phyloP scores from a whole-genome alignment of 441 rosid genomes.

The Adansonia rubrostipa region DNA sequence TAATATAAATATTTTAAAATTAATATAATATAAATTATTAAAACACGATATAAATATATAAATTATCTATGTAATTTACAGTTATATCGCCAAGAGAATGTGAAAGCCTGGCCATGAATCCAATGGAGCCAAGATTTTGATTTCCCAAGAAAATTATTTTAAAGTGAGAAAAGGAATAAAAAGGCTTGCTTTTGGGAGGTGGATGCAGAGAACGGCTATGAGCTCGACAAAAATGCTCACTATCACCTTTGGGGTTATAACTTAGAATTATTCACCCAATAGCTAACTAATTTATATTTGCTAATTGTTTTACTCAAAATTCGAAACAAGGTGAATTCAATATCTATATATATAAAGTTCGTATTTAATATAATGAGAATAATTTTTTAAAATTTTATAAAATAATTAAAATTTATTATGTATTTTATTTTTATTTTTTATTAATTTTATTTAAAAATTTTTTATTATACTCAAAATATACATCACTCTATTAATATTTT shows the following conservation, averaged over 20 bases:
- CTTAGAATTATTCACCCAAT: background rate
- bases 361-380: no score
- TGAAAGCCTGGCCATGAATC: slow-evolving; percentile 10
- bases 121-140: slow-evolving; percentile 14
- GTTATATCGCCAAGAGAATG: slow-evolving; percentile 18
- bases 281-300: background rate
- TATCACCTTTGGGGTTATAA: background rate
- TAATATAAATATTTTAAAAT: no score
- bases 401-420: no score
- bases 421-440: no score
- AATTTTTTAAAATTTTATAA: no score
- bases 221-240: slow-evolving; percentile 30
- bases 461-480: no score
- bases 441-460: no score
- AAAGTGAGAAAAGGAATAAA: background rate
- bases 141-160: slow-evolving; percentile 6
- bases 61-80: background rate
- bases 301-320: background rate
- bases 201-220: slow-evolving; percentile 4
- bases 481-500: no score
- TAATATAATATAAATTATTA: no score
- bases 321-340: background rate
- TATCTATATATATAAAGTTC: no score
- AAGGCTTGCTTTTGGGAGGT: background rate
- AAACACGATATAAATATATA: no score